Percentiles rank a stretch among this genome's conserved stretches.
Evolutionary conservation across 2,329 filamentous ascomycete species (phyloP).

Genomic region (Cadophora luteo-olivacea): DNA sequence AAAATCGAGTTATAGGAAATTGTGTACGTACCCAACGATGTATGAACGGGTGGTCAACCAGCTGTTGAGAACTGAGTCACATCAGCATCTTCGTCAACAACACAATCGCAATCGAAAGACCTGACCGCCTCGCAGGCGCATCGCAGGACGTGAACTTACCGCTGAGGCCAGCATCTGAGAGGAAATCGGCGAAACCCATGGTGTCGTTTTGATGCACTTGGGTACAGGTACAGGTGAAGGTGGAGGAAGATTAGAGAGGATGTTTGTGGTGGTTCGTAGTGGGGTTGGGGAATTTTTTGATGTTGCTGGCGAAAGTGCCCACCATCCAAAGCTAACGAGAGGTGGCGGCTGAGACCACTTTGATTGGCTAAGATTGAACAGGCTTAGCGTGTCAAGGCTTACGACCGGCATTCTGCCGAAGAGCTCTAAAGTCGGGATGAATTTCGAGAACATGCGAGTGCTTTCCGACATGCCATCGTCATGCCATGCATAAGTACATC

Average conservation of each 20-base stretch:
- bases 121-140: slow-evolving; percentile 20
- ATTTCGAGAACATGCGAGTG: slow-evolving; percentile 21
- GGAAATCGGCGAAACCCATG: slow-evolving; percentile 75
- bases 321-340: neutral
- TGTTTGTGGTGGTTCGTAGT: slow-evolving; percentile 25
- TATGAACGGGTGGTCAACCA: slow-evolving; percentile 80
- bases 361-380: slow-evolving; percentile 13
- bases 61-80: slow-evolving; percentile 68
- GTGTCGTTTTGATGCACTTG: slow-evolving; percentile 31
- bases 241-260: slow-evolving; percentile 16
- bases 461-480: slow-evolving; percentile 11
- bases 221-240: slow-evolving; percentile 4
- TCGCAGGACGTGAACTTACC: slow-evolving; percentile 48
- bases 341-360: neutral
- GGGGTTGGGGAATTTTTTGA: slow-evolving; percentile 22
- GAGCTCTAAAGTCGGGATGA: neutral
- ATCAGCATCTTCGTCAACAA: slow-evolving; percentile 37
- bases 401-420: neutral
- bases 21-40: slow-evolving; percentile 75
- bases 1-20: slow-evolving; percentile 25
- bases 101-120: slow-evolving; percentile 22
- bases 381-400: neutral
- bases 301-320: slow-evolving; percentile 10
- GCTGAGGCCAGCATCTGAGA: slow-evolving; percentile 68
- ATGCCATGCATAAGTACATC: neutral